These are phyloP conservation scores for Euptelea pleiosperma DNA, from an alignment of 164 flowering plant species.

Conservation along the genomic window DNA sequence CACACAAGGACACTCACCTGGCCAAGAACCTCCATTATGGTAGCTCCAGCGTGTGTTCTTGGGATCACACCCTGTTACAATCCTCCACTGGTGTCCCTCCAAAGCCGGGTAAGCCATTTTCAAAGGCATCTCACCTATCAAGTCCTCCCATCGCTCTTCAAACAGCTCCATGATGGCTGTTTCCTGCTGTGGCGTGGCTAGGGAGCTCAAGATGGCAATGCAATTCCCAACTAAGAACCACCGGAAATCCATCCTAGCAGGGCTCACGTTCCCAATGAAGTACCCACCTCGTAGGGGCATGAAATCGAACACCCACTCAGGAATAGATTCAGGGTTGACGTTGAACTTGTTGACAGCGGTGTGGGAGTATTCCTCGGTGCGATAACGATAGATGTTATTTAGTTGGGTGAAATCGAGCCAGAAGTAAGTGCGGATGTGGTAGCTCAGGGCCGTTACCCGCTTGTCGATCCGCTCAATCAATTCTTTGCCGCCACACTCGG, in stretches of 20 bases:
- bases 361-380: conserved; percentile 41
- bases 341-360: conserved; percentile 45
- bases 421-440: conserved; percentile 36
- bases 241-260: conserved; percentile 43
- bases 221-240: conserved; percentile 49
- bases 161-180: conserved; percentile 41
- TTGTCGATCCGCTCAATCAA: conserved; percentile 31
- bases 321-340: conserved; percentile 39
- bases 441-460: conserved; percentile 33
- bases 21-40: conserved; percentile 47
- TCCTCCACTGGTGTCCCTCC: conserved; percentile 33
- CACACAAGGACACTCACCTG: conserved; percentile 19
- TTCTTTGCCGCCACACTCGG: conserved; percentile 34
- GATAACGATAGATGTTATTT: conserved; percentile 38
- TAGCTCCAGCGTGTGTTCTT: conserved; percentile 38
- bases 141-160: conserved; percentile 41
- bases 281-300: conserved; percentile 45
- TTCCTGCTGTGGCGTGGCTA: conserved; percentile 32
- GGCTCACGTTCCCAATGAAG: conserved; percentile 43
- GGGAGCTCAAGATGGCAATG: conserved; percentile 40
- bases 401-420: conserved; percentile 43
- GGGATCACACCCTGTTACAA: conserved; percentile 33
- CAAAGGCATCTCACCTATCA: conserved; percentile 43
- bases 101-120: conserved; percentile 37
- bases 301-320: conserved; percentile 45